phyloP scores from a whole-genome alignment of 805 yeast species.

The Pichia occidentalis region DNA sequence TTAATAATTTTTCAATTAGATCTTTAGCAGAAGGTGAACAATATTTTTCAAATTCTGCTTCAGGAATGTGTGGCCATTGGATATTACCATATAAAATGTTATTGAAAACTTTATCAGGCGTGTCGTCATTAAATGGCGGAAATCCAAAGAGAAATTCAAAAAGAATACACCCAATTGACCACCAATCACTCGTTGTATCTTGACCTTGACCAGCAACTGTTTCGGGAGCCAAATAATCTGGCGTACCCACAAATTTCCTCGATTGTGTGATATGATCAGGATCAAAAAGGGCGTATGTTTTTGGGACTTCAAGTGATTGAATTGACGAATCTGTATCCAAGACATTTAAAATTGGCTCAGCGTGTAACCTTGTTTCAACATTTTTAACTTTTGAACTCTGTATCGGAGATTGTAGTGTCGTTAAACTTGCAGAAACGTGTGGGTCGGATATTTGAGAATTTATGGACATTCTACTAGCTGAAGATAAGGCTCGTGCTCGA shows the following conservation, averaged over 20 bases:
- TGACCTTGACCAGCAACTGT: slow-evolving; percentile 82
- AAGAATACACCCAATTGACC: slow-evolving; percentile 95
- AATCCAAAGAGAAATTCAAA: slow-evolving; percentile 89
- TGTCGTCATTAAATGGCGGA: slow-evolving; percentile 86
- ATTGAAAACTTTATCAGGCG: slow-evolving; percentile 75
- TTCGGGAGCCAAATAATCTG: slow-evolving; percentile 96
- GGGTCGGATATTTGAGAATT: slow-evolving; percentile 32
- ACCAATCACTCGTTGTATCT: slow-evolving; percentile 90
- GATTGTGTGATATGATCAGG: slow-evolving; percentile 45
- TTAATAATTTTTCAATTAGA: slow-evolving; percentile 56
- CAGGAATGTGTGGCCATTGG: slow-evolving; percentile 73
- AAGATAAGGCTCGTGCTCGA: slow-evolving; percentile 26
- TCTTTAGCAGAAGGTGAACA: slow-evolving; percentile 69
- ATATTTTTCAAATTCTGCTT: slow-evolving; percentile 43
- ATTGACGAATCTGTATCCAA: slow-evolving; percentile 5
- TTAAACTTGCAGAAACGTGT: background rate
- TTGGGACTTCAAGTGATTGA: slow-evolving; percentile 23
- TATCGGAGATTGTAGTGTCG: slow-evolving; percentile 18
- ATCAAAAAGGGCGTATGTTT: slow-evolving; percentile 60
- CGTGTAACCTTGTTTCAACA: too few relatives aligned
- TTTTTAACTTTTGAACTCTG: slow-evolving; percentile 33
- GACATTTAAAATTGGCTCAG: background rate
- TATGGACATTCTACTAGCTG: slow-evolving; percentile 31
- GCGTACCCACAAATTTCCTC: slow-evolving; percentile 87
- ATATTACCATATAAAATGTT: slow-evolving; percentile 70